Base-by-base conservation (phyloP, 202 grass and related monocot genomes). In the Panicum virgatum region DNA sequence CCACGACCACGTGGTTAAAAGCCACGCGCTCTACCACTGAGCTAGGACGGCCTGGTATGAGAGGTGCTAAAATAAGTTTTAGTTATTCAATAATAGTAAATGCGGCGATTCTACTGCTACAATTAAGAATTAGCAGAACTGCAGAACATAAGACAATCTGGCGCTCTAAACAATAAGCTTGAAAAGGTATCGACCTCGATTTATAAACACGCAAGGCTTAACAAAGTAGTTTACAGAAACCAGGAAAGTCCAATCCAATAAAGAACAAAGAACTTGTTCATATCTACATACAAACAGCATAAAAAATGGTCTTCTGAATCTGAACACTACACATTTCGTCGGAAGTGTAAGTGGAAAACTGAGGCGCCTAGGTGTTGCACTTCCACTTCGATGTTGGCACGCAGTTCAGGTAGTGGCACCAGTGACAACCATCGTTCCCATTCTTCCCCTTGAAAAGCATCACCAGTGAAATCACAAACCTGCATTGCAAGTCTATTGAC, bases 351-450 rank as follows among this genome's bases (percentile, higher is more conserved):
- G 36, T 73, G 54, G 54, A 68, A 86, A 62, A 76, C 12, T 58
- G 16, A 58, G 57, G 43, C 34, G 65, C 73, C 77, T 81, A 93
- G 51, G 64, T 75, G 37, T 96, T 79, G 47, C 96, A 99, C 73
- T 78, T 96, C 96, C 96, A 99, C 47, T 86, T 93, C 15, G 96
- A 99, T 56, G 96, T 96, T 7, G 96, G 96, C 76, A 99, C 82
- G 43, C 96, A 99, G 85, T 99, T 79, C 66, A 99, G 86, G 82
- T 99, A 99, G 78, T 91, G 96, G 72, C 96, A 98, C 96, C 96
- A 98, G 82, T 87, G 89, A 85, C 96, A 99, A 45, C 90, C 87
- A 50, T 99, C 89, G 12, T 87, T 93, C 74, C 91, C 92, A 25
- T 99, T 96, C 81, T 96, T 93, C 47, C 96, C 96, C 71, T 88